These are phyloP conservation scores for Butyriboletus appendiculatus DNA, from an alignment of 1,284 basidiomycete species.

Conservation along the genomic window DNA sequence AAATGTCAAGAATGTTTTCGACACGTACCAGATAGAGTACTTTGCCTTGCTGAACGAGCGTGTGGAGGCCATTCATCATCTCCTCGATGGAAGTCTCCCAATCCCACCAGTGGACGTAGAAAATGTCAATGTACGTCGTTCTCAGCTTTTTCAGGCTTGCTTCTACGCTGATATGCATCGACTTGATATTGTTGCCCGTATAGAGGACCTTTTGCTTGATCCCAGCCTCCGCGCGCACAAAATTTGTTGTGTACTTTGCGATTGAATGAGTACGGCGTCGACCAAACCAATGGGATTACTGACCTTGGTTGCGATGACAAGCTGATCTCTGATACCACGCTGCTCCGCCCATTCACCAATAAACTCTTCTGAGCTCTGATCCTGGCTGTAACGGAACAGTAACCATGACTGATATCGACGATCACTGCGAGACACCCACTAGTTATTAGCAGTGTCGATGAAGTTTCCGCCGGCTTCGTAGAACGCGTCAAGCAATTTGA, in stretches of 20 bases:
- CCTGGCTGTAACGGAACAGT: no score
- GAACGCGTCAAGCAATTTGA: no score
- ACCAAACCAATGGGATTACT: not conserved
- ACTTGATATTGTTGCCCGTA: slow-evolving; percentile 39
- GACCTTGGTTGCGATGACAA: no score
- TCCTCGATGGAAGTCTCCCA: slow-evolving; percentile 44
- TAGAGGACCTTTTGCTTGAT: slow-evolving; percentile 33
- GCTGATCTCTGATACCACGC: no score
- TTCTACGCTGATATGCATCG: slow-evolving; percentile 35
- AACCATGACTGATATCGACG: no score
- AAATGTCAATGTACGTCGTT: slow-evolving; percentile 40
- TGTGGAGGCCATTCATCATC: slow-evolving; percentile 46
- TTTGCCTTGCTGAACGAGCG: slow-evolving; percentile 42
- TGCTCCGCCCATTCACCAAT: no score
- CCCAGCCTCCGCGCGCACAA: slow-evolving; percentile 18
- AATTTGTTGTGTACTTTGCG: slow-evolving; percentile 18
- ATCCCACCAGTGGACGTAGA: slow-evolving; percentile 42
- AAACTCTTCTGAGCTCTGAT: no score
- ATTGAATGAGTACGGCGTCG: not conserved
- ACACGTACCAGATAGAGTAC: slow-evolving; percentile 43
- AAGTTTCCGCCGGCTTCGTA: no score
- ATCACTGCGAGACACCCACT: no score
- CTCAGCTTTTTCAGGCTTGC: slow-evolving; percentile 43
- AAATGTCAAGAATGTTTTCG: no score
- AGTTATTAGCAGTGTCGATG: no score